Evolutionary conservation across 495 filamentous ascomycete genomes (phyloP), one percentile per base, ranked within the genome.

Genomic region (Ramalina intermedia): DNA sequence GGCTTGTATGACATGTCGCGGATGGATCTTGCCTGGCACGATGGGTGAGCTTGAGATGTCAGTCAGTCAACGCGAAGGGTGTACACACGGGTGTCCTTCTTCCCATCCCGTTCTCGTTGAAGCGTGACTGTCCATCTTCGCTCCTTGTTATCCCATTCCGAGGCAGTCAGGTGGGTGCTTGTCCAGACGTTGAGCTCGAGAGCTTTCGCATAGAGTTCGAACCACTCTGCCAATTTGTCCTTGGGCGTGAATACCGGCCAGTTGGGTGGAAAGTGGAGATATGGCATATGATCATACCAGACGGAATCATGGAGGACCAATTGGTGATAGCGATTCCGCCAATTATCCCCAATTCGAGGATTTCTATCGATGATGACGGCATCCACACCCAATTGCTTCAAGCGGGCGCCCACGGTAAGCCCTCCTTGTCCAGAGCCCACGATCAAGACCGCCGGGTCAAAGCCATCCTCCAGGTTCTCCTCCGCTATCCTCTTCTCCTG

Each of bases 141-240:
- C 29, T 65, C 68, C 9, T 46, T 42, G 3, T 74, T 72, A 46
- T 77, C 69, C 69, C 71, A 87, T 1, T 60, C 56, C 0, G 71
- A 65, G 1, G 63, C 66, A 12, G 54, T 59, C 4, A 87, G 39
- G 4, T 61, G 69, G 1, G 80, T 76, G 1, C 55, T 57, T 8
- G 69, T 81, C 84, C 84, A 88, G 12, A 87, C 72, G 58, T 88
- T 84, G 37, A 90, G 71, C 55, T 90, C 85, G 17, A 87, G 63
- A 23, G 74, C 57, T 33, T 75, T 75, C 37, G 75, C 84, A 54
- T 90, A 90, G 3, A 69, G 67, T 41, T 87, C 80, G 59, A 88
- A 79, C 69, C 82, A 90, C 37, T 85, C 79, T 11, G 78, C 85
- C 0, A 87, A 69, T 49, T 88, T 88, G 58, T 88, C 82, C 58